Conservation (phyloP, 495 filamentous ascomycete genomes). For the Lophiostoma macrostomum region DNA sequence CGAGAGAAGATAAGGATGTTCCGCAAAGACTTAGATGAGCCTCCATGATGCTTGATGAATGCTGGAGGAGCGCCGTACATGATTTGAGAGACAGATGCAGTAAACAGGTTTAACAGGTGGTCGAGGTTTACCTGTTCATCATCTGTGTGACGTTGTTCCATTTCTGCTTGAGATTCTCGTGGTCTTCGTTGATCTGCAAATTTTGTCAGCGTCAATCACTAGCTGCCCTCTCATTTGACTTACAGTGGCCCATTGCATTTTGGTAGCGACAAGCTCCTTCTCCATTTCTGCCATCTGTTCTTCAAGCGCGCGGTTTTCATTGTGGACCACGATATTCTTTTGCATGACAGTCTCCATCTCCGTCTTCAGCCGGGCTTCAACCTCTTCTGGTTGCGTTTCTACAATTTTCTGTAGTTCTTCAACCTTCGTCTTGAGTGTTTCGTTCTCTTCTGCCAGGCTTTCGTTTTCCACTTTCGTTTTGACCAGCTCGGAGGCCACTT, state of each 20-base stretch:
- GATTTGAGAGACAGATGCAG: slow-evolving; percentile 2
- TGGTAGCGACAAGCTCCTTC: slow-evolving; percentile 85
- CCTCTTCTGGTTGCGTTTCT: slow-evolving; percentile 82
- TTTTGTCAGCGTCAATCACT: background rate
- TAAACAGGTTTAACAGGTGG: background rate
- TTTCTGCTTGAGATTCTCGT: slow-evolving; percentile 41
- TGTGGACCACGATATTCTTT: slow-evolving; percentile 88
- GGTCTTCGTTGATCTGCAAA: slow-evolving; percentile 39
- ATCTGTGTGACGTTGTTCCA: slow-evolving; percentile 38
- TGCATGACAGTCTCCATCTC: slow-evolving; percentile 94
- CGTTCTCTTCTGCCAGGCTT: slow-evolving; percentile 80
- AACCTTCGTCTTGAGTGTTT: slow-evolving; percentile 78
- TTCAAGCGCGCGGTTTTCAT: slow-evolving; percentile 84
- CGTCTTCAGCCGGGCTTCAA: slow-evolving; percentile 73
- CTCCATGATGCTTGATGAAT: too few species aligned
- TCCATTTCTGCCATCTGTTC: slow-evolving; percentile 94
- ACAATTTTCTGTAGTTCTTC: slow-evolving; percentile 78
- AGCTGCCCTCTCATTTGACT: slow-evolving; percentile 32
- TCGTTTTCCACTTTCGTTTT: slow-evolving; percentile 91
- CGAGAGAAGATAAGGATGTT: slow-evolving; percentile 21
- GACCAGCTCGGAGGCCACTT: slow-evolving; percentile 85
- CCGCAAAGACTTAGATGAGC: too few species aligned
- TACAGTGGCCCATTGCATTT: slow-evolving; percentile 95
- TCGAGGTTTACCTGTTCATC: slow-evolving; percentile 27
- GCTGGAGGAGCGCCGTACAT: too few species aligned